Percentiles rank a stretch among this genome's conserved stretches.
phyloP scores from a whole-genome alignment of 768 basidiomycete species.

The Leccinum uliginosum region DNA sequence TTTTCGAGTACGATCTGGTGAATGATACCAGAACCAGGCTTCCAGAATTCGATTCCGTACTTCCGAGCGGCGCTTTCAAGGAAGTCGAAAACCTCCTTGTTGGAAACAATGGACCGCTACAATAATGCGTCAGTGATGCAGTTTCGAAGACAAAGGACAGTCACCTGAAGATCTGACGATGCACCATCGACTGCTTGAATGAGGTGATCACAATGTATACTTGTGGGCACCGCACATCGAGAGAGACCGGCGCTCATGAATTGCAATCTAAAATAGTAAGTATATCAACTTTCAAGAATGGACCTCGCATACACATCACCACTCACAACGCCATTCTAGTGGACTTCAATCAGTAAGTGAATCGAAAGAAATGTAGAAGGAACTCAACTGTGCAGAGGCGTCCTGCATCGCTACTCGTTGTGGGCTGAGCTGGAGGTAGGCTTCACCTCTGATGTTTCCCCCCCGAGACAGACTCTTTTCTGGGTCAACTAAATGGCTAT shows the following conservation, averaged over 20 bases:
- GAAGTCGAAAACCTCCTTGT: constrained; percentile 98
- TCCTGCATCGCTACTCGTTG: constrained; percentile 98
- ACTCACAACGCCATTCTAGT: constrained; percentile 78
- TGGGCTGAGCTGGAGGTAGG: constrained; percentile 86
- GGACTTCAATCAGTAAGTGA: constrained; percentile 8
- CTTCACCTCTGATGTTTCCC: constrained; percentile 74
- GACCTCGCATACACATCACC: background rate
- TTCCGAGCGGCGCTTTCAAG: constrained; percentile 86
- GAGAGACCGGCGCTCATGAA: constrained; percentile 96
- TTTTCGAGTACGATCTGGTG: constrained; percentile 99
- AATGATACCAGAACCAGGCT: constrained; percentile 85
- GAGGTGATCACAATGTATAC: constrained; percentile 97
- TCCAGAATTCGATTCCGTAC: constrained; percentile 98
- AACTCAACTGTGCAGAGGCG: constrained; percentile 79
- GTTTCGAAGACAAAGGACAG: background rate
- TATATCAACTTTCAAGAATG: constrained; percentile 5
- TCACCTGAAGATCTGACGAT: constrained; percentile 75
- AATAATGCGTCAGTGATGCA: background rate
- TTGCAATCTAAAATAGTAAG: constrained; percentile 64
- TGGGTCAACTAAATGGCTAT: constrained; percentile 84
- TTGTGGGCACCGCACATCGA: constrained; percentile 79
- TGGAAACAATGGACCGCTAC: constrained; percentile 79
- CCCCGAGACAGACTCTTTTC: constrained; percentile 61
- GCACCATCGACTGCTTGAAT: constrained; percentile 94
- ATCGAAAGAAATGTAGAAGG: background rate